These are phyloP conservation scores for Mucor velutinosus DNA, from an alignment of 371 early-diverging fungal species.

Conservation along the genomic window DNA sequence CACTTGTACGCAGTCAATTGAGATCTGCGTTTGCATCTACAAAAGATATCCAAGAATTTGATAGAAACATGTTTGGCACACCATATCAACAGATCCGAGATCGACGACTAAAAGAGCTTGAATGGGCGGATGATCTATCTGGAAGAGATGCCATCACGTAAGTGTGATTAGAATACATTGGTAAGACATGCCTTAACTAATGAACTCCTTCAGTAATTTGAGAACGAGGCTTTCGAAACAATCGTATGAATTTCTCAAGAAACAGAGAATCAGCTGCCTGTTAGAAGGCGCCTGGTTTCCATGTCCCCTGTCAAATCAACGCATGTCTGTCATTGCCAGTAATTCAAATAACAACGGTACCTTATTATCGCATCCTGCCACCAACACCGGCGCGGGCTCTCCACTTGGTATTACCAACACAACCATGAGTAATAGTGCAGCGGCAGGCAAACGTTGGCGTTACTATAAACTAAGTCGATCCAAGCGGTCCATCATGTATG, in stretches of 20 bases:
- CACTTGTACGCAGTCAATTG: constrained; percentile 58
- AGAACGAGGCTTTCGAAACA: constrained; percentile 64
- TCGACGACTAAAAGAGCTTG: constrained; percentile 69
- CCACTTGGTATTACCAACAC: constrained; percentile 2
- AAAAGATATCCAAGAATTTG: constrained; percentile 55
- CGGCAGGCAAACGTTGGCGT: constrained; percentile 47
- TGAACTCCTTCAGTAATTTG: constrained; percentile 49
- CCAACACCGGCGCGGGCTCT: neutral
- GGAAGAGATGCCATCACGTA: constrained; percentile 68
- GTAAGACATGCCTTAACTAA: too few species aligned
- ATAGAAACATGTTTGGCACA: constrained; percentile 64
- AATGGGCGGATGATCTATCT: constrained; percentile 70
- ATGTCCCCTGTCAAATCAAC: constrained; percentile 25
- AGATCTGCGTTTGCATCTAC: constrained; percentile 44
- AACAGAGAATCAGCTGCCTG: constrained; percentile 71
- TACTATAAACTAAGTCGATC: constrained; percentile 71
- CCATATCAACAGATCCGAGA: constrained; percentile 68
- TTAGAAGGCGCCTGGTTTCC: constrained; percentile 79
- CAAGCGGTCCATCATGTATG: constrained; percentile 63
- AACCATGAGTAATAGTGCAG: neutral
- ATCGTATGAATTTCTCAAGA: constrained; percentile 72
- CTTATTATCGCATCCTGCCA: neutral
- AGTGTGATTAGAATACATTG: neutral
- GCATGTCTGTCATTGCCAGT: constrained; percentile 15
- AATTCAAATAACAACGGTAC: constrained; percentile 3